These are phyloP conservation scores for Keqinozyma sinolaborantium DNA, from an alignment of 1,139 yeast species.

Conservation along the genomic window DNA sequence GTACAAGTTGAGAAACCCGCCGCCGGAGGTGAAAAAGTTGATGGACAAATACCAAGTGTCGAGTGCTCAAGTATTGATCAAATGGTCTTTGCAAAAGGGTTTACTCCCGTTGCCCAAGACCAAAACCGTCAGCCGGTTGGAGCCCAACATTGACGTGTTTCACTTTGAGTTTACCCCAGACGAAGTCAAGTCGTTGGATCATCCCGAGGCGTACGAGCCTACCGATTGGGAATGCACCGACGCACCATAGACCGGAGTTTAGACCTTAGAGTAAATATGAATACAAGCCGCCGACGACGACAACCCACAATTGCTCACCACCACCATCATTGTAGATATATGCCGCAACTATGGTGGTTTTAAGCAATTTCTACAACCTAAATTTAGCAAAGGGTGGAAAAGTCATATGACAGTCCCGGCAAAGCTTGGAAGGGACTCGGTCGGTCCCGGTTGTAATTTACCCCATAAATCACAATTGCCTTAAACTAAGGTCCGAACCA, in stretches of 20 bases:
- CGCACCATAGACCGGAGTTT: slow-evolving; percentile 31
- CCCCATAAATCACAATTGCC: too few relatives aligned
- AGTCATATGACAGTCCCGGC: background rate
- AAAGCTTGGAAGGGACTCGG: background rate
- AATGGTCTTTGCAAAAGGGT: slow-evolving; percentile 39
- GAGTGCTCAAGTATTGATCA: slow-evolving; percentile 31
- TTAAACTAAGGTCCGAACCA: too few relatives aligned
- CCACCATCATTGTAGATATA: too few relatives aligned
- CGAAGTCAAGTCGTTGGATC: slow-evolving; percentile 35
- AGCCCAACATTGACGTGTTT: slow-evolving; percentile 38
- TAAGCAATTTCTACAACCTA: too few relatives aligned
- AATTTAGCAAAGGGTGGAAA: too few relatives aligned
- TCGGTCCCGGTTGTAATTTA: background rate
- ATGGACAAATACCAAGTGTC: slow-evolving; percentile 22
- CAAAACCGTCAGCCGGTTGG: slow-evolving; percentile 20
- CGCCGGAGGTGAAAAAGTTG: slow-evolving; percentile 13
- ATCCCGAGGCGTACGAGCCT: slow-evolving; percentile 53
- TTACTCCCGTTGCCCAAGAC: slow-evolving; percentile 42
- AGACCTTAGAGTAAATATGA: too few relatives aligned
- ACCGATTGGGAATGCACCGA: slow-evolving; percentile 71
- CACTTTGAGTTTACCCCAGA: slow-evolving; percentile 46
- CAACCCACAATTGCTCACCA: too few relatives aligned
- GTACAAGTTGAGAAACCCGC: slow-evolving; percentile 21
- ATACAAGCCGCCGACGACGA: too few relatives aligned
- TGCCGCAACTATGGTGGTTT: too few relatives aligned